Evolutionary conservation across 2,329 filamentous ascomycete species (phyloP), one percentile per base, ranked within the genome.

Genomic region (Phialemonium atrogriseum): DNA sequence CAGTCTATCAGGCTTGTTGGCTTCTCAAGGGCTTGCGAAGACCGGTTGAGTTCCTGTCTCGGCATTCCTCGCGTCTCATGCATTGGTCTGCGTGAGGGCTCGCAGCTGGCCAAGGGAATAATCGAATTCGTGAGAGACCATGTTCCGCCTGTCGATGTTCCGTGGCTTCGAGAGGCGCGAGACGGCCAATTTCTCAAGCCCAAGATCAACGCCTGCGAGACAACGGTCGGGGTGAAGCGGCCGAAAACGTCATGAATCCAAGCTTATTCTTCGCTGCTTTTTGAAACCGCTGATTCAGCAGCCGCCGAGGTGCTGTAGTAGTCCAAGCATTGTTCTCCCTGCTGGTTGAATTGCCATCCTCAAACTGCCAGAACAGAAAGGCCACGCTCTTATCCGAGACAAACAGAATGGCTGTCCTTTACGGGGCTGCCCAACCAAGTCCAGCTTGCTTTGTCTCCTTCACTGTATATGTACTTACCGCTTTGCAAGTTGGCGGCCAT

Each of bases 61-160:
- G 71, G 71, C 2, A 62, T 84, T 8, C 73, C 77, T 1, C 66
- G 77, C 20, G 76, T 77, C 1, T 81, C 78, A 2, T 75, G 77
- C 14, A 57, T 86, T 19, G 81, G 70, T 1, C 50, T 86, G 6
- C 52, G 63, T 13, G 59, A 61, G 6, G 66, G 59, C 22, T 74
- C 78, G 1, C 75, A 77, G 0, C 67, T 71, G 24, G 64, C 71
- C 0, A 64, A 64, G 30, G 63, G 70, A 1, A 50, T 86, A 8
- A 49, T 78, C 15, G 64, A 75, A 4, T 72, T 76, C 42, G 64
- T 76, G 2, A 53, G 62, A 18, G 56, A 65, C 21, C 58, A 62
- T 34, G 72, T 84, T 2, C 52, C 62, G 2, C 51, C 62, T 1
- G 56, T 80, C 15, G 56, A 70, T 21, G 61, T 70, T 15, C 49